Evolutionary conservation across 1,284 basidiomycete genomes (phyloP), one percentile per base, ranked within the genome.

Genomic region (Caloboletus firmus): DNA sequence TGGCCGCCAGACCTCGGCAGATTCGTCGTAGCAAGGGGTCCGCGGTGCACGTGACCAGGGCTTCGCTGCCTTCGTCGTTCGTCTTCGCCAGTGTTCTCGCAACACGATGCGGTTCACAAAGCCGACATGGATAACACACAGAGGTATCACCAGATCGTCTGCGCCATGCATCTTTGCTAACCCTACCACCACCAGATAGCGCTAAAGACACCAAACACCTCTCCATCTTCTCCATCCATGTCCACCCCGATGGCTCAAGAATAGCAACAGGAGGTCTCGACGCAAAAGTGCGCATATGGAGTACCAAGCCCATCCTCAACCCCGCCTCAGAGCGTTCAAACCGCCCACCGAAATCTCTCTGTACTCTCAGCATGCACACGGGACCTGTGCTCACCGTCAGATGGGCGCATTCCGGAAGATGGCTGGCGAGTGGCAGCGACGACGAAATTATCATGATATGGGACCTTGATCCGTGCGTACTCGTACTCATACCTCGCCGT

Each of bases 231-330:
- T 92, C 92, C 26, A 82, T 96, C 20, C 87, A 93, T 60, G 92
- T 98, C 12, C 95, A 98, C 69, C 97, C 97, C 0, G 96, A 99
- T 67, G 93, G 93, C 57, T 95, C 93, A 36, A 84, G 96, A 26
- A 87, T 99, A 57, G 97, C 97, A 10, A 99, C 96, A 1, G 96
- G 95, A 20, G 95, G 96, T 15, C 79, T 98, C 43, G 95, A 98
- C 71, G 88, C 92, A 45, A 97, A 97, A 78, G 87, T 99, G 60
- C 89, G 95, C 58, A 94, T 99, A 72, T 99, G 97, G 97, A 91
- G 90, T 59, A 98, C 96, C 0, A 87, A 90, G 55, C 93, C 95
- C 1, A 96, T 99, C 61, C 77, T 98, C 32, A 86, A 88, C 56
- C 72, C 79, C 22, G 79, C 83, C 17, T 83, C 85, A 0, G 92